phyloP scores from a whole-genome alignment of 192 early-diverging fungal genomes.

The Endogone sp. region DNA sequence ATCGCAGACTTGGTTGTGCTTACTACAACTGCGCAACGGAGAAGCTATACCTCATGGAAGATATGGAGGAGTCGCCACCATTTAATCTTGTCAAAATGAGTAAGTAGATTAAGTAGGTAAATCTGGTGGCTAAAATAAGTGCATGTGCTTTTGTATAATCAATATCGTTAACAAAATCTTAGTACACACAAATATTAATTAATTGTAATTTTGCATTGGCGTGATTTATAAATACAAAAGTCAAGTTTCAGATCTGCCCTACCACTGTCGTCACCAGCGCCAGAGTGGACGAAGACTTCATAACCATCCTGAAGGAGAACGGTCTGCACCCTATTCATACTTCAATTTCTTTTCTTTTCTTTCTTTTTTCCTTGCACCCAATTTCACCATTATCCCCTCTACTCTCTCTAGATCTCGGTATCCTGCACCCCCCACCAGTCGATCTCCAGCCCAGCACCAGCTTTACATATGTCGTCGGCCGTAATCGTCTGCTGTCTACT shows the following conservation, averaged over 20 bases:
- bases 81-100: conserved; percentile 17
- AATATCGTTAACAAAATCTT: no score
- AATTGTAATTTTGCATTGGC: not conserved
- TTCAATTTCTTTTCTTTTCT: not conserved
- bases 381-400: no score
- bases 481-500: conserved; percentile 26
- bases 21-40: conserved; percentile 24
- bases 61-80: conserved; percentile 24
- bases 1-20: conserved; percentile 28
- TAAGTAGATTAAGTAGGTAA: conserved; percentile 4
- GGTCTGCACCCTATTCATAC: conserved; percentile 5
- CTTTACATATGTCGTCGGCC: conserved; percentile 26
- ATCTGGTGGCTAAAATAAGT: not conserved
- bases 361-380: not conserved
- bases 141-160: no score
- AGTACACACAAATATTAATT: no score
- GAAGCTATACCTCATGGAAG: conserved; percentile 40
- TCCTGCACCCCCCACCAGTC: no score
- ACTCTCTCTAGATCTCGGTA: no score
- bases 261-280: conserved; percentile 25
- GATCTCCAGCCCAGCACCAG: conserved; percentile 3
- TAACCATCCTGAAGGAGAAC: conserved; percentile 12
- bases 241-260: conserved; percentile 29
- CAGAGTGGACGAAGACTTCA: conserved; percentile 28
- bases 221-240: conserved; percentile 13